These are phyloP conservation scores for Carex arenaria DNA, from an alignment of 202 grass and related monocot species.

Conservation along the genomic window DNA sequence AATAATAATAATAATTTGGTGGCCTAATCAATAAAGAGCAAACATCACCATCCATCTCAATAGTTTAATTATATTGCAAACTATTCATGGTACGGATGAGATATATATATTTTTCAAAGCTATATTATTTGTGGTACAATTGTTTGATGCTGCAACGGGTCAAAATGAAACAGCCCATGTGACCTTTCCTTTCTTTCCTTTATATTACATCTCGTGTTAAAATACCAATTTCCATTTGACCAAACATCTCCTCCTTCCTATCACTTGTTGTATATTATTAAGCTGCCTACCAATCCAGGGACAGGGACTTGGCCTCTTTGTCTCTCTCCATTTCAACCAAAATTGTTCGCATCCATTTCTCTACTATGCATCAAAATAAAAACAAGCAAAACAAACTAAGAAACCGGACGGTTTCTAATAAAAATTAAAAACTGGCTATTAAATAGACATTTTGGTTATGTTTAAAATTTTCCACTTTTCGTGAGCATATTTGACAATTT, in stretches of 20 bases:
- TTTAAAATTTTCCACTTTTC: no score
- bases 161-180: slow-evolving; percentile 15
- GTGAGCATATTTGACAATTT: no score
- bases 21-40: slow-evolving; percentile 7
- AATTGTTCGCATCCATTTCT: not conserved
- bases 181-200: not conserved
- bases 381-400: not conserved
- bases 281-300: slow-evolving; percentile 4
- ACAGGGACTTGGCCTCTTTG: not conserved
- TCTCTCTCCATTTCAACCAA: not conserved
- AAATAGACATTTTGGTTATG: no score
- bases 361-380: no score
- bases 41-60: slow-evolving; percentile 7
- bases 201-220: not conserved
- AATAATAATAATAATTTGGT: not conserved
- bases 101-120: not conserved
- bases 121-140: not conserved
- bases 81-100: not conserved
- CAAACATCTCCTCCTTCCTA: not conserved
- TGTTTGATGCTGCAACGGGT: not conserved
- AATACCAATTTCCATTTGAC: not conserved
- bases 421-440: no score
- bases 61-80: not conserved
- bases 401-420: no score
- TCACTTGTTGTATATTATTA: not conserved